A percentile compares a stretch with the other conserved stretches of the same genome.
phyloP scores from a whole-genome alignment of 345 rosid species.

The Mercurialis annua region DNA sequence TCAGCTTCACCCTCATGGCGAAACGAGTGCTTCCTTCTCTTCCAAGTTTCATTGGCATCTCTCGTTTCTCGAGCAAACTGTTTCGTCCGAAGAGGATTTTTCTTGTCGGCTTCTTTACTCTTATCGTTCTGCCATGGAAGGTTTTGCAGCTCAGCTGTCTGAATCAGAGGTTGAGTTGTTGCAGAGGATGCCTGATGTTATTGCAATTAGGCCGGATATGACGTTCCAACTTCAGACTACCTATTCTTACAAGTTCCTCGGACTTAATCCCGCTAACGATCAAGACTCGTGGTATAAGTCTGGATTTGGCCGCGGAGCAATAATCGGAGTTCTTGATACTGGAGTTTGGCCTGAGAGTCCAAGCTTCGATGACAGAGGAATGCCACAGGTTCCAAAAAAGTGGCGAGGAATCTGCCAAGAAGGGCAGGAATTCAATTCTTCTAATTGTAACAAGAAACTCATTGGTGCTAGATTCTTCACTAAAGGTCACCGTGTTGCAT shows the following conservation, averaged over 20 bases:
- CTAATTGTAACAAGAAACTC: slow-evolving; percentile 67
- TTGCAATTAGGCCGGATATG: slow-evolving; percentile 70
- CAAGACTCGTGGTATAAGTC: slow-evolving; percentile 56
- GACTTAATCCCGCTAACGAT: slow-evolving; percentile 42
- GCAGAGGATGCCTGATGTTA: slow-evolving; percentile 51
- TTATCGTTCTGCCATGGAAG: slow-evolving; percentile 76
- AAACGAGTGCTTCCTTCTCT: slow-evolving; percentile 31
- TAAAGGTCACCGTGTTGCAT: slow-evolving; percentile 70
- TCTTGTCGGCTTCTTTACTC: slow-evolving; percentile 83
- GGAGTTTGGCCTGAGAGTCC: slow-evolving; percentile 97
- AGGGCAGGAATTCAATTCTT: slow-evolving; percentile 58
- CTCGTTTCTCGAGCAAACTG: slow-evolving; percentile 52
- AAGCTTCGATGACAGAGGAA: slow-evolving; percentile 65
- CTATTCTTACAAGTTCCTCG: slow-evolving; percentile 81
- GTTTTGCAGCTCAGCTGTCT: slow-evolving; percentile 77
- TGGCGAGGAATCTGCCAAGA: slow-evolving; percentile 82
- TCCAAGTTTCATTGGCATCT: slow-evolving; percentile 68
- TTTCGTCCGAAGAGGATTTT: slow-evolving; percentile 40
- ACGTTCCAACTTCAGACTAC: slow-evolving; percentile 67
- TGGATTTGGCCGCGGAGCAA: slow-evolving; percentile 55
- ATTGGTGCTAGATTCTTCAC: slow-evolving; percentile 83
- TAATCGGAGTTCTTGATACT: slow-evolving; percentile 77
- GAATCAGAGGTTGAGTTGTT: slow-evolving; percentile 44
- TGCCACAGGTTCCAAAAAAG: slow-evolving; percentile 64
- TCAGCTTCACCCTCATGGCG: slow-evolving; percentile 74